A percentile compares a stretch with the other conserved stretches of the same genome.
These are phyloP conservation scores for Gossypium herbaceum DNA, from an alignment of 345 rosid genomes.

Conservation along the genomic window DNA sequence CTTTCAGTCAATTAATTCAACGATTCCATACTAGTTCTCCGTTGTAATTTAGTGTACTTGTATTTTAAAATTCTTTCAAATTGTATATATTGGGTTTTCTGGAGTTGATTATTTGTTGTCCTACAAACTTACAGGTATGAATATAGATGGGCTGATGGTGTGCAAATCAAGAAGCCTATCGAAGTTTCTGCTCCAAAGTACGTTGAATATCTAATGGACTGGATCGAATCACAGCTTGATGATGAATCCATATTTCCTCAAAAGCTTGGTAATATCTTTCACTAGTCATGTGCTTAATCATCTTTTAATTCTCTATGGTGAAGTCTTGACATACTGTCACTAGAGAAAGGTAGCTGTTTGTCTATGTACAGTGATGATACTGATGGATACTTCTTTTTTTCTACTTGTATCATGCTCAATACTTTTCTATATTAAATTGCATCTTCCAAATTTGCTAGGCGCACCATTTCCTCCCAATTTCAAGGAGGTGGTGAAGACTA, in stretches of 20 bases:
- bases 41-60: not conserved
- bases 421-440: not conserved
- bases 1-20: not conserved
- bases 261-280: slow-evolving; percentile 67
- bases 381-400: not conserved
- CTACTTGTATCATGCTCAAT: slow-evolving; percentile 5
- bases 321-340: slow-evolving; percentile 2
- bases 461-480: slow-evolving; percentile 94
- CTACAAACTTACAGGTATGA: slow-evolving; percentile 59
- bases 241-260: slow-evolving; percentile 96
- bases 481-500: slow-evolving; percentile 94
- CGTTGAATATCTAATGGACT: slow-evolving; percentile 97
- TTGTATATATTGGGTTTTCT: not conserved
- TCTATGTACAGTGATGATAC: not conserved
- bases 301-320: slow-evolving; percentile 5
- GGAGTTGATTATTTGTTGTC: slow-evolving; percentile 17
- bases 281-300: slow-evolving; percentile 9
- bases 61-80: not conserved
- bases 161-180: slow-evolving; percentile 94
- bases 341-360: not conserved
- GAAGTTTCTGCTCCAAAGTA: slow-evolving; percentile 99
- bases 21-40: not conserved
- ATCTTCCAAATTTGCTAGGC: slow-evolving; percentile 42
- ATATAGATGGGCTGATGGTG: slow-evolving; percentile 99
- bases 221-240: slow-evolving; percentile 96